These are phyloP conservation scores for Pseudopithomyces chartarum DNA, from an alignment of 2,329 filamentous ascomycete genomes.

Conservation along the genomic window DNA sequence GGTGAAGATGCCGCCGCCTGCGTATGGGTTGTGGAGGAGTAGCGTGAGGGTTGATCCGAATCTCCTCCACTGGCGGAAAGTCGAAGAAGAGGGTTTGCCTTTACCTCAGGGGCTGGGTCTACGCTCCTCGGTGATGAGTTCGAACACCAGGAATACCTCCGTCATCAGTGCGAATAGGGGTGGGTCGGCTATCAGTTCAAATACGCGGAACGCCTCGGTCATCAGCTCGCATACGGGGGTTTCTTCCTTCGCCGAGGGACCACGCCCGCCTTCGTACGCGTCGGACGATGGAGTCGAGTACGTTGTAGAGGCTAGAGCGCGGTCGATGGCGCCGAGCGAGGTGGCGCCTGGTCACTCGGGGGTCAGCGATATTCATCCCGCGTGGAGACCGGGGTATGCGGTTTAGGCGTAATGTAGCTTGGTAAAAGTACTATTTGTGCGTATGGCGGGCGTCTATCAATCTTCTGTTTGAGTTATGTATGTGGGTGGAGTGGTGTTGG, in stretches of 20 bases:
- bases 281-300: constrained; percentile 78
- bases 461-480: no score
- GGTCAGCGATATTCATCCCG: constrained; percentile 43
- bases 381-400: constrained; percentile 42
- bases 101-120: background rate
- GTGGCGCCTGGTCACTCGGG: constrained; percentile 25
- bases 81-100: constrained; percentile 15
- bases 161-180: no score
- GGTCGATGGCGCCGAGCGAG: constrained; percentile 25
- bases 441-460: no score
- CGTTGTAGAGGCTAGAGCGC: constrained; percentile 66
- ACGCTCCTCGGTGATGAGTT: background rate
- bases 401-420: no score
- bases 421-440: no score
- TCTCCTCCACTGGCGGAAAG: constrained; percentile 79
- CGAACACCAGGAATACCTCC: background rate
- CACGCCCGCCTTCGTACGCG: constrained; percentile 74
- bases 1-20: constrained; percentile 64
- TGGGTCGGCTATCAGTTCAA: background rate
- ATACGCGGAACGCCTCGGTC: background rate
- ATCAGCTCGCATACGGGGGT: background rate
- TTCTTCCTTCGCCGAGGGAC: constrained; percentile 14
- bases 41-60: constrained; percentile 83
- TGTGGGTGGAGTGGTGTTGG: no score
- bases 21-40: constrained; percentile 83